A percentile compares a stretch with the other conserved stretches of the same genome.
Conservation (phyloP, 164 flowering plant species). For the Tinospora cordifolia region DNA sequence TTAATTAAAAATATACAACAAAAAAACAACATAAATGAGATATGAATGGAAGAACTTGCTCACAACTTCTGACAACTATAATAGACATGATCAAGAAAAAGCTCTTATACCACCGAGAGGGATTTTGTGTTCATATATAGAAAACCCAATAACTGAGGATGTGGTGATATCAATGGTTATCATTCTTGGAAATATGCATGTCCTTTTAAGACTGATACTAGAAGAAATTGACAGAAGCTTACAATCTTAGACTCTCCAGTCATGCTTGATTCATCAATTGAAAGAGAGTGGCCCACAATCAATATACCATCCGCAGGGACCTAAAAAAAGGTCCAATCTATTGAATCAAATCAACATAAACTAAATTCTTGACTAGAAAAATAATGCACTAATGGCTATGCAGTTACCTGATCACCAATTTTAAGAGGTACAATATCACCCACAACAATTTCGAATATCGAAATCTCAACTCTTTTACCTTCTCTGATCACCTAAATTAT, state of each 20-base stretch:
- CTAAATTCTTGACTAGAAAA: not conserved
- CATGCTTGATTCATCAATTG: constrained; percentile 98
- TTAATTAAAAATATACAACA: not conserved
- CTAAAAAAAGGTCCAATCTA: constrained; percentile 23
- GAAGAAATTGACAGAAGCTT: constrained; percentile 19
- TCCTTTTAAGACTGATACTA: no score
- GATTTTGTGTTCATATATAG: not conserved
- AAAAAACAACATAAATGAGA: not conserved
- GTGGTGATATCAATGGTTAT: no score
- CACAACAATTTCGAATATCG: constrained; percentile 92
- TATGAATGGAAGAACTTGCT: not conserved
- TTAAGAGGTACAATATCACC: constrained; percentile 92
- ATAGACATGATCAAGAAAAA: no score
- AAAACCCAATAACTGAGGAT: no score
- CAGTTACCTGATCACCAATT: constrained; percentile 83
- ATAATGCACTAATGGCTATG: not conserved
- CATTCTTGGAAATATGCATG: no score
- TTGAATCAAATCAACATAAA: not conserved
- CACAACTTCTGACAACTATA: no score
- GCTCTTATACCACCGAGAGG: not conserved
- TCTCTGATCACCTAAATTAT: constrained; percentile 62
- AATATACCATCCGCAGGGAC: constrained; percentile 93
- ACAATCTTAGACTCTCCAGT: constrained; percentile 98
- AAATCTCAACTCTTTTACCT: constrained; percentile 68
- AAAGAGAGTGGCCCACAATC: constrained; percentile 77